Base-by-base conservation (phyloP, 169 alveolate species). In the Cryptosporidium sp. region DNA sequence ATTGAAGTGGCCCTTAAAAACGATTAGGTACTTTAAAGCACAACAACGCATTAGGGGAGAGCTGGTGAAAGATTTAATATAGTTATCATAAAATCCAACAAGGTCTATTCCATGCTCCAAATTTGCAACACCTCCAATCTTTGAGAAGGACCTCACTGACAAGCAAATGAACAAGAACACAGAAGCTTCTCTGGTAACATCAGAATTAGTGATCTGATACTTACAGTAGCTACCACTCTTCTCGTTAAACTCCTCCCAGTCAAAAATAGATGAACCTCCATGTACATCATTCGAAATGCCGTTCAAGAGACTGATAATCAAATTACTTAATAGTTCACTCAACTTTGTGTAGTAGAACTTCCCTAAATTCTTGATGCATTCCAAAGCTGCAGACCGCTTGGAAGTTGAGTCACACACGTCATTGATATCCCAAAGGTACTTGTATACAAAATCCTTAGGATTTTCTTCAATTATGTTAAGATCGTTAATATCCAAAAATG, bases 41-140 rank as follows among this genome's bases (percentile, higher is more conserved):
- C 89, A 80, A 41, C 89, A 80, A 48, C 89, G 73, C 89, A 80
- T 62, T 48, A 80, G 39, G 23, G 89, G 75, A 45, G 89, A 59
- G 39, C 10, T 62, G 6, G 89, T 62, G 26, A 18, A 80, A 16
- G 61, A 26, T 1, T 67, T 80, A 18, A 80, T 80, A 39, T 80
- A 80, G 29, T 39, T 59, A 10, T 80, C 89, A 33, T 80, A 80
- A 26, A 80, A 80, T 9, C 89, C 89, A 35, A 80, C 89, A 10
- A 80, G 10, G 55, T 80, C 89, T 23, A 80, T 65, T 5, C 70
- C 75, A 35, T 61, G 67, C 31, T 80, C 80, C 26, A 80, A 37
- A 9, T 80, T 51, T 23, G 80, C 43, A 43, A 80, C 89, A 3
- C 89, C 89, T 58, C 68, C 70, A 48, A 52, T 41, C 37, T 55